These are phyloP conservation scores for Alternaria angustiovoidea DNA, from an alignment of 2,329 filamentous ascomycete species.

Conservation along the genomic window DNA sequence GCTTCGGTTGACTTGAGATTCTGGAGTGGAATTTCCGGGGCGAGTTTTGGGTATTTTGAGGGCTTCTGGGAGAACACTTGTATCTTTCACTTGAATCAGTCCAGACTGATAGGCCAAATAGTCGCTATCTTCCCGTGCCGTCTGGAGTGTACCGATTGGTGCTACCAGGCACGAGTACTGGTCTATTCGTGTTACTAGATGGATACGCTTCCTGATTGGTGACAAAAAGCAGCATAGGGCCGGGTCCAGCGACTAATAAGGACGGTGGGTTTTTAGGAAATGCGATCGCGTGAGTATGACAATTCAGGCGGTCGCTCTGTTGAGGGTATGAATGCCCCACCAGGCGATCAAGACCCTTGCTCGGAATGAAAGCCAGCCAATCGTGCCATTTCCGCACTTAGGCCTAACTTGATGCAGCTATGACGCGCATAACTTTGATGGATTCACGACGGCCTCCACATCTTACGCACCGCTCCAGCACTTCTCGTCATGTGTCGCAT, in stretches of 20 bases:
- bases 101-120: constrained; percentile 5
- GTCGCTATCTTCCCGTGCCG: not conserved
- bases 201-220: constrained; percentile 5
- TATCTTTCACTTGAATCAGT: constrained; percentile 2
- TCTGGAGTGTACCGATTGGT: not conserved
- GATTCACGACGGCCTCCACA: constrained; percentile 10
- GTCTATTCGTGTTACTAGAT: not conserved
- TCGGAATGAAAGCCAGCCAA: constrained; percentile 8
- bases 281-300: not conserved
- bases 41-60: not conserved
- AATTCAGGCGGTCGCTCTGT: constrained; percentile 1
- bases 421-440: constrained; percentile 41
- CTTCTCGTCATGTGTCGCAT: constrained; percentile 23
- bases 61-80: not conserved
- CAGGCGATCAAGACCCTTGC: constrained; percentile 12
- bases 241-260: constrained; percentile 4
- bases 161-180: constrained; percentile 2
- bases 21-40: not conserved
- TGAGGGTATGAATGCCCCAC: constrained; percentile 14
- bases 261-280: not conserved
- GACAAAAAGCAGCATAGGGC: not conserved
- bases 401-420: constrained; percentile 35
- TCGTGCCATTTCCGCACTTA: constrained; percentile 6
- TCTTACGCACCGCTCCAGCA: constrained; percentile 6
- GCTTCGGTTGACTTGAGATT: not conserved